Conservation (phyloP, 495 filamentous ascomycete species). For the Hyphodiscus hymeniophilus region DNA sequence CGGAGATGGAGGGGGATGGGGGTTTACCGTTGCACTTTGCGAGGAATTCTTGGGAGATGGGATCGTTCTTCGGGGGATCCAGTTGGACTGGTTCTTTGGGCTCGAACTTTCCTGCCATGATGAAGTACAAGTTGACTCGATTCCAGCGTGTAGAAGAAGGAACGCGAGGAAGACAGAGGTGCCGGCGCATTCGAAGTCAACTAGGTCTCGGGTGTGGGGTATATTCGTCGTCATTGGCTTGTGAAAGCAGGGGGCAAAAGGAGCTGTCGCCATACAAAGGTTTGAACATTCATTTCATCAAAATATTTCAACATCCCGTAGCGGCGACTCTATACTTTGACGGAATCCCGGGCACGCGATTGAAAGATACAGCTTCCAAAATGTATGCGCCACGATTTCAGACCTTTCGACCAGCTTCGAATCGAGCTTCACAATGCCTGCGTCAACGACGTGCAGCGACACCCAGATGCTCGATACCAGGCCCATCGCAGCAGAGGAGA, state of each 20-base stretch:
- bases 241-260: neutral
- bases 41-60: constrained; percentile 66
- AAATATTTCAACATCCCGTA: too few species aligned
- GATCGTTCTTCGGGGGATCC: constrained; percentile 79
- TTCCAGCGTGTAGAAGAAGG: neutral
- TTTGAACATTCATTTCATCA: too few species aligned
- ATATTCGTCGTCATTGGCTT: neutral
- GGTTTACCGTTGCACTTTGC: constrained; percentile 68
- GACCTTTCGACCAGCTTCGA: constrained; percentile 11
- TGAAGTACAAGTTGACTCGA: neutral
- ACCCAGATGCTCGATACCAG: constrained; percentile 3
- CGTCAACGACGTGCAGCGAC: constrained; percentile 11
- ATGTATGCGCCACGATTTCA: constrained; percentile 19
- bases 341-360: neutral
- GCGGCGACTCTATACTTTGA: neutral
- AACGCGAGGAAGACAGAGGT: neutral
- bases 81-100: constrained; percentile 79
- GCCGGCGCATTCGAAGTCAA: neutral
- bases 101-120: constrained; percentile 64
- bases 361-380: neutral
- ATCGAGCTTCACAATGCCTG: constrained; percentile 16
- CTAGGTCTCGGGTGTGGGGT: constrained; percentile 5
- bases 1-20: neutral
- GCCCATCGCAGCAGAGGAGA: constrained; percentile 15
- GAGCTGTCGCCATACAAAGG: neutral